Evolutionary conservation across 306 rosid genomes (phyloP).

Genomic region (Quercus glauca): DNA sequence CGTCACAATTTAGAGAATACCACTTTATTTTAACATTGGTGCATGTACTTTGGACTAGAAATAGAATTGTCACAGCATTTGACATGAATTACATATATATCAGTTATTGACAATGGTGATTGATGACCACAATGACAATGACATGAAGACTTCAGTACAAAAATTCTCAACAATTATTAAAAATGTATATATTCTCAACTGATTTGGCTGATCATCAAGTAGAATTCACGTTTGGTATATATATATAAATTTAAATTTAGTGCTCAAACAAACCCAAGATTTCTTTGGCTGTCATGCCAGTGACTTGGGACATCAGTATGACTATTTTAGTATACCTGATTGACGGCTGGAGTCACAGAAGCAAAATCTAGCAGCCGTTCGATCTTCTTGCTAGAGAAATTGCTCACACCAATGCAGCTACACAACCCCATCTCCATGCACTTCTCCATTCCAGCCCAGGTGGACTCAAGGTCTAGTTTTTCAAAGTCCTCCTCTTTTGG

Average conservation of each 20-base stretch:
- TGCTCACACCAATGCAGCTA: constrained; percentile 84
- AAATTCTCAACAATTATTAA: not conserved
- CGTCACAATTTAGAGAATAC: not conserved
- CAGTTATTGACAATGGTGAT: not conserved
- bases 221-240: no score
- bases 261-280: no score
- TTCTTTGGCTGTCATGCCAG: no score
- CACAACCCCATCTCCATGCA: constrained; percentile 79
- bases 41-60: not conserved
- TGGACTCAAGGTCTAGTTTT: constrained; percentile 53
- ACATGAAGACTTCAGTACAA: not conserved
- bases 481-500: constrained; percentile 84
- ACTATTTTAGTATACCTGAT: constrained; percentile 46
- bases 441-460: constrained; percentile 87
- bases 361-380: constrained; percentile 54
- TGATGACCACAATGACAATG: not conserved
- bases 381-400: constrained; percentile 74
- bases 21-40: not conserved
- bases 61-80: not conserved
- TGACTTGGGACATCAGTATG: no score
- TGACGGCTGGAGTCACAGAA: constrained; percentile 67
- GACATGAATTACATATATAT: not conserved
- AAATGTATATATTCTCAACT: no score
- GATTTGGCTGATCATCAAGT: no score
- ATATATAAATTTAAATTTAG: no score